Base-by-base conservation (phyloP, 805 yeast species). In the Yarrowia sp. region DNA sequence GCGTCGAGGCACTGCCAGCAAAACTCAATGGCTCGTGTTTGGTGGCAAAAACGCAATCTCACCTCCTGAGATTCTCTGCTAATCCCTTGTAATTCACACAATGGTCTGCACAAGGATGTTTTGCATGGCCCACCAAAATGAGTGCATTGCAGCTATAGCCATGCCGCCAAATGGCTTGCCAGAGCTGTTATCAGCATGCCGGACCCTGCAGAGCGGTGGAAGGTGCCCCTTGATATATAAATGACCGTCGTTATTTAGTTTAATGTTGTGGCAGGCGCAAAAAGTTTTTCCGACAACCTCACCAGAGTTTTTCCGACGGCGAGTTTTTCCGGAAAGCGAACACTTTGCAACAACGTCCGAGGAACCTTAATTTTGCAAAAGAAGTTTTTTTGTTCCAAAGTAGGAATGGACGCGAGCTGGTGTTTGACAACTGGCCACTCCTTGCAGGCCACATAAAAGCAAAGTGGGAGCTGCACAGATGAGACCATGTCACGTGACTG, bases 21-120 rank as follows among this genome's bases (percentile, higher is more conserved):
- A 28, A 44, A 31, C 36, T n/a, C 51, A 45, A 45, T 45, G 36
- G 51, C 51, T 31, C 17, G 51, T 45, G 48, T 45, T 47, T 47
- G 53, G 53, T 47, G 53, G 53, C 53, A 47, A 47, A 32, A n/a
- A n/a, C n/a, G n/a, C n/a, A n/a, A n/a, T n/a, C n/a, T n/a, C 38
- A 4, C 13, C 13, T 11, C 10, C 13, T 35, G 10, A 9, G 38
- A 10, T 2, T 2, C 4, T 35, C 38, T 4, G 38, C n/a, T 9
- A 35, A 35, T 35, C 38, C 13, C 13, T 35, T 35, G 38, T 35
- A 22, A 22, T 3, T 22, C 28, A 5, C 28, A 22, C 28, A 22
- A 22, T 22, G 28, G 5, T n/a, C 28, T 22, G 28, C 28, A 22
- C 35, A 22, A 17, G 1, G 15, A 28, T 45, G 50, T 45, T 31